phyloP scores from a whole-genome alignment of 257 asterid genomes.

The Salvia rosmarinus region DNA sequence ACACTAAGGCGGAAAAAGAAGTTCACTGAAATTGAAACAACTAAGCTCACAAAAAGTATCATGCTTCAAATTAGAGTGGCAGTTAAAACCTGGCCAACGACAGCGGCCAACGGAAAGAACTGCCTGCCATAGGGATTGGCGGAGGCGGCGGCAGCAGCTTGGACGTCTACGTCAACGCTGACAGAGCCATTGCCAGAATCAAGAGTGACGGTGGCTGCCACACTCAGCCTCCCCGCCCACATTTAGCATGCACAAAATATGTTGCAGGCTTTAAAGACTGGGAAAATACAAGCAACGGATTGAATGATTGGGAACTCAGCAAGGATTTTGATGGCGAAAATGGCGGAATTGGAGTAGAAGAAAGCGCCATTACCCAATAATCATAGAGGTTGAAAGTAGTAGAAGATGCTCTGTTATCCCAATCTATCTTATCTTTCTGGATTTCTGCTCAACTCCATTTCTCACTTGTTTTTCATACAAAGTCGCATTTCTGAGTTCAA shows the following conservation, averaged over 20 bases:
- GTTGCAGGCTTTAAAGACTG: slow-evolving; percentile 41
- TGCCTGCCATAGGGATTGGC: slow-evolving; percentile 61
- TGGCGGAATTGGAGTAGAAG: slow-evolving; percentile 36
- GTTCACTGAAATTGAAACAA: no score
- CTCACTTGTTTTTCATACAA: background rate
- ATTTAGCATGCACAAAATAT: slow-evolving; percentile 28
- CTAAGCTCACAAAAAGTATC: no score
- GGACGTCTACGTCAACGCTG: slow-evolving; percentile 32
- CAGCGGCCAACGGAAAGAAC: slow-evolving; percentile 92
- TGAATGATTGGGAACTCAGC: slow-evolving; percentile 31
- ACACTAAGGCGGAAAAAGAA: no score
- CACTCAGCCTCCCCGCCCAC: slow-evolving; percentile 40
- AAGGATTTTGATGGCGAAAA: slow-evolving; percentile 38
- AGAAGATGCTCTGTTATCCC: slow-evolving; percentile 29
- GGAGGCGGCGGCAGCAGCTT: slow-evolving; percentile 17
- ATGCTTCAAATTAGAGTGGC: slow-evolving; percentile 5
- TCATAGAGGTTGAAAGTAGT: slow-evolving; percentile 14
- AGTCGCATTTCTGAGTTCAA: slow-evolving; percentile 4
- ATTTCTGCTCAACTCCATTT: background rate
- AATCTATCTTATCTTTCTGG: slow-evolving; percentile 40
- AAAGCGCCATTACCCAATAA: slow-evolving; percentile 41
- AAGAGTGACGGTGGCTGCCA: slow-evolving; percentile 60
- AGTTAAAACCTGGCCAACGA: slow-evolving; percentile 84
- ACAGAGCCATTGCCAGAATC: slow-evolving; percentile 70
- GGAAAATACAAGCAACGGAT: slow-evolving; percentile 42